These are phyloP conservation scores for Leucosporidium scottii DNA, from an alignment of 768 basidiomycete species.

Conservation along the genomic window DNA sequence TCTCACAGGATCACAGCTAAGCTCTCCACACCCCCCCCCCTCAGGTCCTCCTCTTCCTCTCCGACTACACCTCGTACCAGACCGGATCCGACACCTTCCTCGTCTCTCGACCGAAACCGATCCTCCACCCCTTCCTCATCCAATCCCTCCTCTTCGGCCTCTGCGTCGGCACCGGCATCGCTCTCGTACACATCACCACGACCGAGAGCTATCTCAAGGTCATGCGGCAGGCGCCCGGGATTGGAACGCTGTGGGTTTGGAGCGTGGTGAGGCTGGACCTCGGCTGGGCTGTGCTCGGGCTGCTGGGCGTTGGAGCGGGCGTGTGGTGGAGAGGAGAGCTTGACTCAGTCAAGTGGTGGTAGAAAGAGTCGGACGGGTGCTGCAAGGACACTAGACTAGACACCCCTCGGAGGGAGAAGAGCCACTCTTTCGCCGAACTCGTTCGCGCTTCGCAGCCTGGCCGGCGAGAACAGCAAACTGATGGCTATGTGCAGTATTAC, in stretches of 20 bases:
- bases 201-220: conserved; percentile 19
- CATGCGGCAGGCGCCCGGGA: conserved; percentile 21
- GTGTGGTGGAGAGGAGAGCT: conserved; percentile 12
- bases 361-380: no score
- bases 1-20: neutral
- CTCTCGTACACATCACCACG: conserved; percentile 19
- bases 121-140: conserved; percentile 2
- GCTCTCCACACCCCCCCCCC: neutral
- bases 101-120: conserved; percentile 3
- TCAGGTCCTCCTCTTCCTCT: conserved; percentile 24
- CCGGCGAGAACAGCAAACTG: no score
- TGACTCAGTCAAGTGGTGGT: no score
- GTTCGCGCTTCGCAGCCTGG: no score
- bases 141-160: conserved; percentile 19
- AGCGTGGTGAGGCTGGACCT: conserved; percentile 26
- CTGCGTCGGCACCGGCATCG: conserved; percentile 14
- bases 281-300: conserved; percentile 8
- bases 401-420: no score
- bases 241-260: conserved; percentile 29
- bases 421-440: no score
- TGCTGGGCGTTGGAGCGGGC: conserved; percentile 12
- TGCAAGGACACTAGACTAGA: no score
- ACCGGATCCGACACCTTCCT: no score
- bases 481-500: no score
- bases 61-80: no score